Evolutionary conservation across 345 rosid genomes (phyloP), one percentile per base, ranked within the genome.

Genomic region (Salix viminalis): DNA sequence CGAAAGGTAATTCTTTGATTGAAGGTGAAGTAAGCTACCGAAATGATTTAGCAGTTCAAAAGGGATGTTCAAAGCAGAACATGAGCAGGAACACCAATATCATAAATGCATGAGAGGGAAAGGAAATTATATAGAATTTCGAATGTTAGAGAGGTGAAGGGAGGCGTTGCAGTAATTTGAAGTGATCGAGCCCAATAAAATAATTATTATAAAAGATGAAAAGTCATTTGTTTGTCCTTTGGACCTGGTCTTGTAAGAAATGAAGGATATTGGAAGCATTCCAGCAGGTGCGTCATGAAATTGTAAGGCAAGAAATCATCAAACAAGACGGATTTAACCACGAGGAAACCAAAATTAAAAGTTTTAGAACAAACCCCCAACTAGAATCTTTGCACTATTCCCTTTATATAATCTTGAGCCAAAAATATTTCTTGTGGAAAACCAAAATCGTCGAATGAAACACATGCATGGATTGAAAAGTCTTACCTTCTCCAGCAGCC

Each of bases 401-500:
- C 64, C 12, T 58, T 23, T n/a, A 11, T 58, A 1, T 58, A 10
- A 58, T 23, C 62, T 9, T 23, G 14, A 58, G 28, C 26, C 24
- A 58, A n/a, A 8, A 58, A 10, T 3, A 23, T 23, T 58, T 14
- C 26, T 58, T 58, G 0, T 10, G 13, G 23, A 23, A 11, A 58
- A 58, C 1, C 28, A 56, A 58, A n/a, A 23, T 23, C 23, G 28
- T 23, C 6, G 5, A 4, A 23, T 58, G 23, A 58, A 58, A 58
- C 28, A 58, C 62, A 10, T 58, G 62, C 28, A 58, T 23, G 3
- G 23, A 58, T 0, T 10, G 64, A 23, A 4, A 58, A 2, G 3
- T 23, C 13, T 66, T 88, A 96, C 99, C 99, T 93, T 96, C 99
- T 6, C 97, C 99, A 74, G 96, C 95, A 28, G 98, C 99, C 75